Base-by-base conservation (phyloP, 2,329 filamentous ascomycete species). In the Penicillium digitatum region DNA sequence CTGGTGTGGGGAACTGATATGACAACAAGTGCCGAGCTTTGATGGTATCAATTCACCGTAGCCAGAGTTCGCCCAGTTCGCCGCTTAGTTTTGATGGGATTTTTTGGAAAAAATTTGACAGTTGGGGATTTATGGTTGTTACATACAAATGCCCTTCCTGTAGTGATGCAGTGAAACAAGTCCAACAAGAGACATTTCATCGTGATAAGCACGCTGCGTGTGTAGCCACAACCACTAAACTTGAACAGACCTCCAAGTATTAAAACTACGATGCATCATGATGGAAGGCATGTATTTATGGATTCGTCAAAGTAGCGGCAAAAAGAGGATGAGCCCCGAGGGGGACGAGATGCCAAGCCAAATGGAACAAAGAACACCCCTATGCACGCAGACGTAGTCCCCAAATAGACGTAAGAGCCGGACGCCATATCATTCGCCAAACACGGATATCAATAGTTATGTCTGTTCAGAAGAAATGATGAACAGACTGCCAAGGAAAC, bases 391-490 rank as follows among this genome's bases (percentile, higher is more conserved):
- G 53, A 64, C 59, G 55, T 54, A 62, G 56, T 60, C 59, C 55
- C 58, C 60, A 57, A 52, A 40, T 39, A 57, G 66, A 62, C 56
- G 39, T 65, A 60, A 57, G 62, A 67, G 43, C 65, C 66, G 54
- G 61, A 69, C 69, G 67, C 69, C 69, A 62, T 62, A 59, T 61
- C 65, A 65, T 60, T 69, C 65, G 67, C 68, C 67, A 61, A 57
- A 69, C 61, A 66, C 66, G 69, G 69, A 71, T 72, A 72, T 72
- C 68, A 71, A 67, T 59, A 60, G 57, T 55, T 59, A 24, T 55
- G 61, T 51, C 55, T 51, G 53, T 55, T 45, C 44, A 34, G 9
- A 11, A 7, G 4, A 18, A 38, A 54, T 55, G 40, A 54, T 16
- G 43, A 57, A 59, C 47, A 59, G 50, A 51, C 52, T 38, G 45